Base-by-base conservation (phyloP, 2,329 filamentous ascomycete genomes). In the Xenosphaeropsis pyriputrescens region DNA sequence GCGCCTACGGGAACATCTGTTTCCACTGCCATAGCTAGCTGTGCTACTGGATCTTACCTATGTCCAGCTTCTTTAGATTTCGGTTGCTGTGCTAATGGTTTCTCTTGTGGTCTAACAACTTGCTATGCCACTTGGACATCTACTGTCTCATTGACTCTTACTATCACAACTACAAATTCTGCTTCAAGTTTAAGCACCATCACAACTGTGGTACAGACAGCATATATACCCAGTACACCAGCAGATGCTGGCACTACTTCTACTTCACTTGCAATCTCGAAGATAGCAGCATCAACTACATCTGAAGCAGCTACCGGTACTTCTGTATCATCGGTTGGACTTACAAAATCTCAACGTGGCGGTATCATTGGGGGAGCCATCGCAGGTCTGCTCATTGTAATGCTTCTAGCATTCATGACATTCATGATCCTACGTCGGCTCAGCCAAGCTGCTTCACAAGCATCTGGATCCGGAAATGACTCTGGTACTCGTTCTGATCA, bases 331-430 rank as follows among this genome's bases (percentile, higher is more conserved):
- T 43, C 38, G 13, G 42, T 26, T 14, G 50, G 52, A 3, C 43
- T 53, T 15, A 46, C 47, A 16, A 49, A 41, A 6, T 35, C 45
- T n/a, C 57, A 64, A 18, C 54, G 75, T 2, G 70, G 64, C 2
- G 72, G 71, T 2, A 70, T 75, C 16, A 59, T 75, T 26, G 66
- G 61, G 2, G 70, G 67, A 1, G 64, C 63, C 11, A 54, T 68
- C 2, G 60, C 57, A 0, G 49, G 75, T 9, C 53, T 75, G 2
- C 39, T 69, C 1, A 54, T 65, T 18, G 57, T 73, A 9, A 30
- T 74, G 22, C 12, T 26, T 5, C 12, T 26, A 26, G 22, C 22
- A 5, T 53, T 60, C 2, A 61, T 61, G 0, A 57, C 68, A 2
- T 65, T 59, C 41, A 53, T 71, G 35, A 62, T 75, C 34, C 57